These are phyloP conservation scores for Pestalotiopsis sp. DNA, from an alignment of 2,329 filamentous ascomycete genomes.

Conservation along the genomic window DNA sequence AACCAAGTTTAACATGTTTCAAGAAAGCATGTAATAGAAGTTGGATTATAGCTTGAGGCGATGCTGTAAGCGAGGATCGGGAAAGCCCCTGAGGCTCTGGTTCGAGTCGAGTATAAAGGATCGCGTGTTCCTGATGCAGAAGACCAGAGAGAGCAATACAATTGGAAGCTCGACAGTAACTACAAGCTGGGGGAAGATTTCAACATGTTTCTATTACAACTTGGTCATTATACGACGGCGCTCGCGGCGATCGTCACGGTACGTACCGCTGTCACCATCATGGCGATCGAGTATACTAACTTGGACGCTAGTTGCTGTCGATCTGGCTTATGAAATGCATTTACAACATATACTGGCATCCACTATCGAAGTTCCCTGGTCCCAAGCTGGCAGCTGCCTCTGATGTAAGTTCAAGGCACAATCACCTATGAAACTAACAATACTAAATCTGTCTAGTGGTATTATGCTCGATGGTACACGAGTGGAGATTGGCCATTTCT, in stretches of 20 bases:
- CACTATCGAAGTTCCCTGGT: neutral
- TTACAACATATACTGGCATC: conserved; percentile 4
- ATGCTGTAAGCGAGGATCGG: neutral
- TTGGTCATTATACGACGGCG: neutral
- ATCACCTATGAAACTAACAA: neutral
- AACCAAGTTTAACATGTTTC: neutral
- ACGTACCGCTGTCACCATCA: neutral
- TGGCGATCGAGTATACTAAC: neutral
- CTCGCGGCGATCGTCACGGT: neutral
- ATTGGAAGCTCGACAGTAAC: neutral
- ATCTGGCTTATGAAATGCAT: neutral
- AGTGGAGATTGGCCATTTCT: neutral
- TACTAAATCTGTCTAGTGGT: neutral
- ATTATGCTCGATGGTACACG: neutral
- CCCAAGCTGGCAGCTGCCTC: neutral
- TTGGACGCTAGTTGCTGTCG: neutral
- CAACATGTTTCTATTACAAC: neutral
- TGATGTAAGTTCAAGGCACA: neutral
- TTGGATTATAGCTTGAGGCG: neutral
- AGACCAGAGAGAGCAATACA: neutral
- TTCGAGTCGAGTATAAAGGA: neutral
- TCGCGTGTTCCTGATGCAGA: neutral
- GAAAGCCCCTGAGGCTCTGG: neutral
- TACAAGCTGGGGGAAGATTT: neutral
- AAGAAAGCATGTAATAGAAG: neutral